Percentiles rank a stretch among this genome's conserved stretches.
Evolutionary conservation across 495 filamentous ascomycete species (phyloP).

Genomic region (Haplographium delicatum): DNA sequence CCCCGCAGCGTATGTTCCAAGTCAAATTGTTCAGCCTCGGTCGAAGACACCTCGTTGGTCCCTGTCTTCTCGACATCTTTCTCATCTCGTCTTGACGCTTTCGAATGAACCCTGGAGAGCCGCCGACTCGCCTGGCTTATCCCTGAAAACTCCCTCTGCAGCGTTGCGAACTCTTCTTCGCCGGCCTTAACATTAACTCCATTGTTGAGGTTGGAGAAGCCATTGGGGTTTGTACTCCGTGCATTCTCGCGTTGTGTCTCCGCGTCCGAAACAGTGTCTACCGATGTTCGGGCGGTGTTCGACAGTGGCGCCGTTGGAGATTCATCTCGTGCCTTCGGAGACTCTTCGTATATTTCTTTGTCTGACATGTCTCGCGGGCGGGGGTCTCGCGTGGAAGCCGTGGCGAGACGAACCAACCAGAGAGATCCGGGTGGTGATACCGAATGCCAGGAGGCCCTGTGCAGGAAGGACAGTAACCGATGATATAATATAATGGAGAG

Average conservation of each 20-base stretch:
- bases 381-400: no score
- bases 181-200: constrained; percentile 68
- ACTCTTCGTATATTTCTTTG: constrained; percentile 1
- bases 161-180: constrained; percentile 69
- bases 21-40: constrained; percentile 57
- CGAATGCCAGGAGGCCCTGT: no score
- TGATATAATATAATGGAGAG: no score
- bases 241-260: constrained; percentile 18
- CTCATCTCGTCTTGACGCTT: constrained; percentile 33
- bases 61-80: constrained; percentile 46
- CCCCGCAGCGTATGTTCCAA: constrained; percentile 66
- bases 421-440: no score
- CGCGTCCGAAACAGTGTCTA: constrained; percentile 6
- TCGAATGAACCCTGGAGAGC: constrained; percentile 32
- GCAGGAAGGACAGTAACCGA: no score
- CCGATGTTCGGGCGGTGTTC: constrained; percentile 8
- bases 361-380: constrained; percentile 12
- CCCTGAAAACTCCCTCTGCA: constrained; percentile 66
- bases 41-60: constrained; percentile 37
- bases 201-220: constrained; percentile 35
- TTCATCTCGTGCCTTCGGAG: background rate
- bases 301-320: background rate
- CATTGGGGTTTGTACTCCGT: constrained; percentile 42
- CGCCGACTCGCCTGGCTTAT: constrained; percentile 53
- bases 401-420: no score